Conservation (phyloP, 192 early-diverging fungal species). For the Diversispora epigaea region DNA sequence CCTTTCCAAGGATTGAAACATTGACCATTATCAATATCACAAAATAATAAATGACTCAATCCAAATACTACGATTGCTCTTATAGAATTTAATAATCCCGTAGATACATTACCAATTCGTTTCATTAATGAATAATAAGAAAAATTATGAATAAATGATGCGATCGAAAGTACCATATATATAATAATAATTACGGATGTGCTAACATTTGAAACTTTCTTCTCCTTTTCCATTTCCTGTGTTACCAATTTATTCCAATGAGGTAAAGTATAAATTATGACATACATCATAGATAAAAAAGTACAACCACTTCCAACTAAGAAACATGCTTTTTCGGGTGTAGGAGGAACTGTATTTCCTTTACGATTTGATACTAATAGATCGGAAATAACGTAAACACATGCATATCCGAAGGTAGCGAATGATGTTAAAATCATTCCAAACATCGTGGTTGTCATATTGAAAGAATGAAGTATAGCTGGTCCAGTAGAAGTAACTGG, state of each 20-base stretch:
- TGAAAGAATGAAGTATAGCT: background rate
- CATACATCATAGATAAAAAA: constrained; percentile 46
- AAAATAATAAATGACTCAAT: constrained; percentile 58
- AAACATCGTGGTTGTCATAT: constrained; percentile 39
- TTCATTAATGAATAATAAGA: constrained; percentile 59
- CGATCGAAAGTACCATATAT: constrained; percentile 45
- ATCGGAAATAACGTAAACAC: constrained; percentile 59
- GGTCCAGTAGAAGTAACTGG: background rate
- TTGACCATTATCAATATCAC: constrained; percentile 50
- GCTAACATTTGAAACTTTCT: constrained; percentile 19
- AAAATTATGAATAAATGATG: constrained; percentile 50
- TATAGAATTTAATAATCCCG: constrained; percentile 56
- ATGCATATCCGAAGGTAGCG: constrained; percentile 57
- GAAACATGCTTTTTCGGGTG: constrained; percentile 53
- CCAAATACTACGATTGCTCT: constrained; percentile 59
- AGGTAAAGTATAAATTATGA: constrained; percentile 53
- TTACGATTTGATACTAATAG: constrained; percentile 44
- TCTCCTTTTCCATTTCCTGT: constrained; percentile 39
- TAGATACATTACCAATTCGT: constrained; percentile 54
- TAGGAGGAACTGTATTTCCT: constrained; percentile 38
- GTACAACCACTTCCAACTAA: constrained; percentile 50
- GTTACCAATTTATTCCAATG: constrained; percentile 44
- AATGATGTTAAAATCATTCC: constrained; percentile 53
- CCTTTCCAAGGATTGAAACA: constrained; percentile 62
- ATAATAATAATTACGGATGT: constrained; percentile 38